Base-by-base conservation (phyloP, 495 filamentous ascomycete species). In the Opeltia flavorubescens region DNA sequence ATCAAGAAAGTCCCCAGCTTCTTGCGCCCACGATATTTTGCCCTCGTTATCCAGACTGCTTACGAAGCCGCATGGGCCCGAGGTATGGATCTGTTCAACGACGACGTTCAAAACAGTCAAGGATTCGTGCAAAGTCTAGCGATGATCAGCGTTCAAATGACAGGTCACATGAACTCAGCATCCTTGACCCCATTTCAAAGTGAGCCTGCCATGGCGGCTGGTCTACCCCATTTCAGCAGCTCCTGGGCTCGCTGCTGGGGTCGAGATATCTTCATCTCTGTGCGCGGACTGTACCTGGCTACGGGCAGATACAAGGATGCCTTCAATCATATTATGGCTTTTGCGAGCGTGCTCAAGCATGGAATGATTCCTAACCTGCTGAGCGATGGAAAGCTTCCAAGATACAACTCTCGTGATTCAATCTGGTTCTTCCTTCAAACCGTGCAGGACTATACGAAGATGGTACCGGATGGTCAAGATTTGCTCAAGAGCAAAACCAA, bases 211-310 rank as follows among this genome's bases (percentile, higher is more conserved):
- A 72, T 99, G 52, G 91, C 93, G 17, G 93, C 93, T 43, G 93
- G 93, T 2, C 65, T 99, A 17, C 93, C 93, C 11, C 93, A 99
- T 65, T 99, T 99, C 61, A 77, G 93, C 8, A 78, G 80, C 4
- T 81, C 89, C 49, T 99, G 91, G 86, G 86, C 91, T 45, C 74
- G 93, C 47, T 95, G 88, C 62, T 99, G 93, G 93, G 93, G 93
- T 31, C 79, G 93, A 20, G 93, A 99, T 64, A 81, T 94, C 12
- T 96, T 96, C 63, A 96, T 99, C 50, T 89, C 93, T 20, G 72
- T 94, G 12, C 79, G 93, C 27, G 93, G 93, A 39, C 70, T 99
- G 12, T 85, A 82, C 55, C 76, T 96, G 27, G 85, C 83, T 35
- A 95, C 89, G 18, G 86, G 88, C 4, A 80, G 89, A 8, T 94